These are phyloP conservation scores for Cichorium intybus DNA, from an alignment of 140 eudicot genomes.

Conservation along the genomic window DNA sequence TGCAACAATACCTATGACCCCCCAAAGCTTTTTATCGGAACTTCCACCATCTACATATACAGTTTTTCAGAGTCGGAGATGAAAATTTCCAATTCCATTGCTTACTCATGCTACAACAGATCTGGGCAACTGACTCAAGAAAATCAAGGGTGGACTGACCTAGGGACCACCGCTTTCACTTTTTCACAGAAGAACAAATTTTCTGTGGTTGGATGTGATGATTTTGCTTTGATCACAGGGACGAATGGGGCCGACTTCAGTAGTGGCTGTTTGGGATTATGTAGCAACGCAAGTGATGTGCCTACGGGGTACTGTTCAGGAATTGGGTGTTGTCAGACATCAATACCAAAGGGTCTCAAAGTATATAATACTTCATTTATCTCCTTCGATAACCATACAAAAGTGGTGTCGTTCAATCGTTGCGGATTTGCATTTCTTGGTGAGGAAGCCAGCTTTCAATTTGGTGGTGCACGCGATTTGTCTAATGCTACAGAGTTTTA, in stretches of 20 bases:
- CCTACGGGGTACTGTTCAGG: conserved; percentile 35
- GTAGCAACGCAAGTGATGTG: conserved; percentile 22
- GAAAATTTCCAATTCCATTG: conserved; percentile 9
- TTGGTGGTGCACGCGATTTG: conserved; percentile 35
- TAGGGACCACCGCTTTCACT: neutral
- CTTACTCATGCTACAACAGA: conserved; percentile 31
- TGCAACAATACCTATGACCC: conserved; percentile 46
- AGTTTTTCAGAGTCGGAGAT: conserved; percentile 29
- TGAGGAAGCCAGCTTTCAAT: conserved; percentile 30
- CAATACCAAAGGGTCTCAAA: conserved; percentile 36
- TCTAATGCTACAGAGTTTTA: conserved; percentile 11
- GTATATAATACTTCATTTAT: neutral
- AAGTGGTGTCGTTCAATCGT: conserved; percentile 26
- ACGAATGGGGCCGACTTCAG: neutral
- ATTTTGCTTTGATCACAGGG: conserved; percentile 20
- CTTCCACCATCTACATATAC: conserved; percentile 11
- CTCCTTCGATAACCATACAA: conserved; percentile 1
- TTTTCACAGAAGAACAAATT: conserved; percentile 36
- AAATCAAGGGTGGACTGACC: neutral
- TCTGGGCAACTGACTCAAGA: neutral
- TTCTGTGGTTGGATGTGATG: conserved; percentile 51
- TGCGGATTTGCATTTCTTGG: conserved; percentile 59
- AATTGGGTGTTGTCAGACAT: conserved; percentile 47
- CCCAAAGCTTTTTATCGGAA: conserved; percentile 26
- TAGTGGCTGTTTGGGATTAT: conserved; percentile 34